phyloP scores from a whole-genome alignment of 495 filamentous ascomycete genomes.

The Tuber melanosporum region DNA sequence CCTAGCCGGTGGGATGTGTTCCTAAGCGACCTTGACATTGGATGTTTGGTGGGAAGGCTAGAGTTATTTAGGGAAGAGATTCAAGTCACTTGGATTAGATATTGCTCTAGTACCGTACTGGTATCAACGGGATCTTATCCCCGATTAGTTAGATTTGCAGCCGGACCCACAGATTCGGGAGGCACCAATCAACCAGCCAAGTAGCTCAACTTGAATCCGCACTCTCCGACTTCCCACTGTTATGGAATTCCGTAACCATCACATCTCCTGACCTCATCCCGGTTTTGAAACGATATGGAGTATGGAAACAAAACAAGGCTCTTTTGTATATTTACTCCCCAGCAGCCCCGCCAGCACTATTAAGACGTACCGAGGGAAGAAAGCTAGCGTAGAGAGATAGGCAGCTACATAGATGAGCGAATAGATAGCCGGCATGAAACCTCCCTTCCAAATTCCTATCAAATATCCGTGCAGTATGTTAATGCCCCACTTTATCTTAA shows the following conservation, averaged over 20 bases:
- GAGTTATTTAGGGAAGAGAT: too few relatives aligned
- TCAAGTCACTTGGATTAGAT: too few relatives aligned
- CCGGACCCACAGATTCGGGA: too few relatives aligned
- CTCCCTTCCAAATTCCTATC: constrained; percentile 6
- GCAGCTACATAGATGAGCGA: too few relatives aligned
- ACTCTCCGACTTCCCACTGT: background rate
- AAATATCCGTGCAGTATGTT: background rate
- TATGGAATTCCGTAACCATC: background rate
- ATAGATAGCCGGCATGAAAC: background rate
- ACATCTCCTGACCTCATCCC: background rate
- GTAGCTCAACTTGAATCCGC: too few relatives aligned
- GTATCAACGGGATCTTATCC: too few relatives aligned
- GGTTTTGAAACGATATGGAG: background rate
- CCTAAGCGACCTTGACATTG: too few relatives aligned
- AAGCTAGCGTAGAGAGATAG: background rate
- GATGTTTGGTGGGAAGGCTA: too few relatives aligned
- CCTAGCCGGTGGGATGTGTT: too few relatives aligned
- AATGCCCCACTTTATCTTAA: background rate
- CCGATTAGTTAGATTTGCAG: background rate
- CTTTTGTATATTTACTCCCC: background rate
- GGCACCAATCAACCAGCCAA: background rate
- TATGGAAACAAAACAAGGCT: background rate
- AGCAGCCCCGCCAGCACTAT: background rate
- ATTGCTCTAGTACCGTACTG: too few relatives aligned
- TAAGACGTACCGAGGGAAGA: background rate